Conservation (phyloP, 202 grass and related monocot species). For the Panicum hallii region DNA sequence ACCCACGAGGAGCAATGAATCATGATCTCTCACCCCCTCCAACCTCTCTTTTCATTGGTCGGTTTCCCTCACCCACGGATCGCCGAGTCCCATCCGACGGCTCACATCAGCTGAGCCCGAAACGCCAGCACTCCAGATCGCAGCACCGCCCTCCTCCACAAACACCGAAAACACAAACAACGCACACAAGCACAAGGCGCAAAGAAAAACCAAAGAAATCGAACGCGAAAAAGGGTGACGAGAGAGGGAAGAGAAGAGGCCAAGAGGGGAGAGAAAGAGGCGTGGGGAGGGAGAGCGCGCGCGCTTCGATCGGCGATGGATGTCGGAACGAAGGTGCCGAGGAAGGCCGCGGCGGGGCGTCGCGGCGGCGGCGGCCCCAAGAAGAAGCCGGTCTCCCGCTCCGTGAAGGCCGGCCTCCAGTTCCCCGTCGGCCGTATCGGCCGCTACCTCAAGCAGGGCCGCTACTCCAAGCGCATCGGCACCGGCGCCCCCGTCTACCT, state of each 20-base stretch:
- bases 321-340: constrained; percentile 51
- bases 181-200: constrained; percentile 29
- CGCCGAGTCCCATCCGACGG: constrained; percentile 45
- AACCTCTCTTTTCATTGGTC: constrained; percentile 47
- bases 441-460: constrained; percentile 81
- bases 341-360: constrained; percentile 60
- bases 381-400: constrained; percentile 86
- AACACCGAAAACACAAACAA: constrained; percentile 53
- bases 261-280: background rate
- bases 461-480: constrained; percentile 70
- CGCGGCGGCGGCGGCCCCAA: constrained; percentile 66
- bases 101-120: background rate
- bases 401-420: constrained; percentile 86
- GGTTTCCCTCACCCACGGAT: constrained; percentile 44
- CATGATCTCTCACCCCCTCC: background rate
- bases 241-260: background rate
- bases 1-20: background rate
- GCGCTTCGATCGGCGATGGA: constrained; percentile 63
- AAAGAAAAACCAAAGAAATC: constrained; percentile 30
- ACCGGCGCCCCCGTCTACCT: constrained; percentile 90
- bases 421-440: constrained; percentile 89
- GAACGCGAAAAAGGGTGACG: constrained; percentile 26
- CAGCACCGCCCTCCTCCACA: constrained; percentile 21
- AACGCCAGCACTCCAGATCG: constrained; percentile 30
- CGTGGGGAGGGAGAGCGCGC: background rate